Base-by-base conservation (phyloP, 306 rosid genomes). In the Myrica gale region DNA sequence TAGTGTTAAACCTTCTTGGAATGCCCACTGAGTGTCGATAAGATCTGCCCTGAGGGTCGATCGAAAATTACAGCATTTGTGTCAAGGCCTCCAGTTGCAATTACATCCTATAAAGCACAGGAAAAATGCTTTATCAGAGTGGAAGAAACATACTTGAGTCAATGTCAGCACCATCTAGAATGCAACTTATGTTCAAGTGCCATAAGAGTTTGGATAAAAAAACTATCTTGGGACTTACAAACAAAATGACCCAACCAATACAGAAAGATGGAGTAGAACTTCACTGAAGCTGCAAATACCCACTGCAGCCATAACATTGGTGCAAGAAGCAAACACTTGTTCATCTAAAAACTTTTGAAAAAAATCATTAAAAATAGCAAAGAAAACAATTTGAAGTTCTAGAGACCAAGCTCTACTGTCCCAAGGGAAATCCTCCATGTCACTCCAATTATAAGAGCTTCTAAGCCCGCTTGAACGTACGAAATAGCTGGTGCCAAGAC, bases 1-100 rank as follows among this genome's bases (percentile, higher is more conserved):
- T 4, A 74, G 68, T 69, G 73, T 62, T 20, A 78, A 81, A 93
- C 99, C 99, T 96, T 96, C 87, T 92, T 96, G 3, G 94, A 87
- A 84, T 96, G 99, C 69, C 99, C 99, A 70, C 87, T 87, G 62
- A 96, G 96, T 13, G 98, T 90, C 66, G 99, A 89, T 83, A 92
- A 81, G 82, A 96, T 90, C 83, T 96, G 97, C 69, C 98, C 99
- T 7, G 98, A 86, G 56, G 97, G 83, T 42, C 97, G 90, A 81
- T 89, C 92, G 83, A 96, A 96, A 70, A 96, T 78, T 55, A 96
- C 97, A 70, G 99, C 97, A 87, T 96, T 96, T 63, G 93, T 82
- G 86, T 96, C 99, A 70, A 88, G 62, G 80, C 97, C 97, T 50
- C 99, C 99, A 78, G 99, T 96, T 52, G 96, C 97, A 84, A 96